A percentile compares a stretch with the other conserved stretches of the same genome.
These are phyloP conservation scores for Cryptococcus sp. DNA, from an alignment of 1,284 basidiomycete species.

Conservation along the genomic window DNA sequence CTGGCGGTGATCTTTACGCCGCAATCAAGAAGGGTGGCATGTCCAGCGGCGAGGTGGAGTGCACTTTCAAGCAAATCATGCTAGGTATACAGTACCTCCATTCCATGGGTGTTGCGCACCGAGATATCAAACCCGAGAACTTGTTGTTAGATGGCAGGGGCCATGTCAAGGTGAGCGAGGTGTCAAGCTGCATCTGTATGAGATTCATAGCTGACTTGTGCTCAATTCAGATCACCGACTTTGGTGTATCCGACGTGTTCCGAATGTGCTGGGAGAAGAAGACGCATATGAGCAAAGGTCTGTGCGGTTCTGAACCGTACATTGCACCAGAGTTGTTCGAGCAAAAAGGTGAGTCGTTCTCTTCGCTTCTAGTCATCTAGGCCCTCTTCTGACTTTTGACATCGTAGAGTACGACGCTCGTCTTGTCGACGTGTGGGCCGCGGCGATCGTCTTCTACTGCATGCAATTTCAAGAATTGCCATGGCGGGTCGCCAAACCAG, in stretches of 20 bases:
- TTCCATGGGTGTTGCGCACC: slow-evolving; percentile 62
- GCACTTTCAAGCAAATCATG: slow-evolving; percentile 96
- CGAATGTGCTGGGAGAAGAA: slow-evolving; percentile 97
- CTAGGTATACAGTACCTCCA: slow-evolving; percentile 33
- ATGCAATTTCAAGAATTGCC: slow-evolving; percentile 95
- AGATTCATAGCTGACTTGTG: slow-evolving; percentile 1
- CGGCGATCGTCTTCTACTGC: slow-evolving; percentile 96
- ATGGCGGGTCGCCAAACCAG: slow-evolving; percentile 88
- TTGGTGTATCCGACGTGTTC: slow-evolving; percentile 97
- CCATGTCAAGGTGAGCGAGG: slow-evolving; percentile 71
- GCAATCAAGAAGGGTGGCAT: slow-evolving; percentile 98
- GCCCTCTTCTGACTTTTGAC: slow-evolving; percentile 2
- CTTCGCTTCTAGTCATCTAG: neutral
- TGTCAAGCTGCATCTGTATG: neutral
- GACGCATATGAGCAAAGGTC: slow-evolving; percentile 93
- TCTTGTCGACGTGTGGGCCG: slow-evolving; percentile 96
- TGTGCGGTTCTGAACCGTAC: slow-evolving; percentile 97
- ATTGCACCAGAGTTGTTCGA: slow-evolving; percentile 98
- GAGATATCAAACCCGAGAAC: slow-evolving; percentile 98
- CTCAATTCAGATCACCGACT: slow-evolving; percentile 77
- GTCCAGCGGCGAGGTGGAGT: slow-evolving; percentile 91
- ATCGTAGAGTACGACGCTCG: slow-evolving; percentile 90
- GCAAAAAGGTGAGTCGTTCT: slow-evolving; percentile 76
- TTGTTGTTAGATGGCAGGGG: slow-evolving; percentile 89
- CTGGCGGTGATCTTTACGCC: slow-evolving; percentile 93